Conservation (phyloP, 1,284 basidiomycete species). For the Ustilago xerochloae region DNA sequence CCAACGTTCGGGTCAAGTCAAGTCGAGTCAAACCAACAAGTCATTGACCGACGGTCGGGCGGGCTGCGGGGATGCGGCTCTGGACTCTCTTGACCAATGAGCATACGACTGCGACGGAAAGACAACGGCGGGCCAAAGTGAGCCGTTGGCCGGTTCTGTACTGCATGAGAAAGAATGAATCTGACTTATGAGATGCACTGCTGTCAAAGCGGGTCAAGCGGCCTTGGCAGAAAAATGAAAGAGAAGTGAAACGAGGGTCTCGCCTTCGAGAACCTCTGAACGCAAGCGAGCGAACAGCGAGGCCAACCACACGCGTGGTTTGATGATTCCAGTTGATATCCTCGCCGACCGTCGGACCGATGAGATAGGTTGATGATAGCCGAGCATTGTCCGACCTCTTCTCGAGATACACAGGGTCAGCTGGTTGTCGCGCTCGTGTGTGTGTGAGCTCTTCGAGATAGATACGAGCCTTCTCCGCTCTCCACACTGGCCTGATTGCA, state of each 20-base stretch:
- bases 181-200: background rate
- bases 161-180: background rate
- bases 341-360: conserved; percentile 30
- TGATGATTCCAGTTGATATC: background rate
- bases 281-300: background rate
- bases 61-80: too few relatives aligned
- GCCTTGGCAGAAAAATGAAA: background rate
- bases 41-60: conserved; percentile 14
- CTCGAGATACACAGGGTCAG: background rate
- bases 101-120: too few relatives aligned
- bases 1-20: too few relatives aligned
- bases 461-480: too few relatives aligned
- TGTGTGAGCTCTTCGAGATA: too few relatives aligned
- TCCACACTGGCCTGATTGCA: too few relatives aligned
- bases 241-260: background rate
- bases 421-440: background rate
- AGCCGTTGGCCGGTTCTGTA: background rate
- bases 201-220: background rate
- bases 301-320: background rate
- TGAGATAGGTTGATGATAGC: conserved; percentile 1
- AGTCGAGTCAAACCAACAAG: background rate
- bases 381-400: conserved; percentile 22
- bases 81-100: too few relatives aligned
- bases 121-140: too few relatives aligned
- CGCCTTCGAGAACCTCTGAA: background rate